Evolutionary conservation across 75 land plant genomes (phyloP).

Genomic region (Cupressus sempervirens): DNA sequence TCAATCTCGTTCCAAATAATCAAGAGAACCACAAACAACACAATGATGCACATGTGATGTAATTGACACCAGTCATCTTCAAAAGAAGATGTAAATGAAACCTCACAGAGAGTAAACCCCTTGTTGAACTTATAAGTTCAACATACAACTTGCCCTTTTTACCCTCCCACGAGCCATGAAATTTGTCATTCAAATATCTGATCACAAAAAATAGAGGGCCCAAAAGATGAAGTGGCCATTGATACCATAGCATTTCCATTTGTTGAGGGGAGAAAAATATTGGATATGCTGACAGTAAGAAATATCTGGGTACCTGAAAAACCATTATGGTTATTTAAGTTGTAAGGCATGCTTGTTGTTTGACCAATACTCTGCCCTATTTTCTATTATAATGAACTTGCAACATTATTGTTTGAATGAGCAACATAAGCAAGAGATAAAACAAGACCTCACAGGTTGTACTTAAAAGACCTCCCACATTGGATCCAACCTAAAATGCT

Average conservation of each 20-base stretch:
- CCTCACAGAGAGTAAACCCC: too few relatives aligned
- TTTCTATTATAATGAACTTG: conserved; percentile 25
- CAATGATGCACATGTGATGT: too few relatives aligned
- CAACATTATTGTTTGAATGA: neutral
- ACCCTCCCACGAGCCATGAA: too few relatives aligned
- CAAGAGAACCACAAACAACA: too few relatives aligned
- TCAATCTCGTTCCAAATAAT: too few relatives aligned
- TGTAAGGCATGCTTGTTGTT: neutral
- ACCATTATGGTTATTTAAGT: neutral
- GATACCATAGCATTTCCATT: conserved; percentile 15
- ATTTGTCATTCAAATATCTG: too few relatives aligned
- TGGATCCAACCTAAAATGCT: conserved; percentile 18
- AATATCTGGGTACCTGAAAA: conserved; percentile 16
- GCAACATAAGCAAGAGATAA: conserved; percentile 14
- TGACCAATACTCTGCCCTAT: neutral
- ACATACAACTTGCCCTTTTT: too few relatives aligned
- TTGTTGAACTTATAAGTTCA: too few relatives aligned
- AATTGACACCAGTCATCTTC: too few relatives aligned
- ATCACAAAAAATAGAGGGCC: too few relatives aligned
- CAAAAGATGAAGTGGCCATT: conserved; percentile 19
- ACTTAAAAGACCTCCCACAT: conserved; percentile 18
- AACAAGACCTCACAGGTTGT: conserved; percentile 14
- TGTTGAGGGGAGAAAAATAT: conserved; percentile 14
- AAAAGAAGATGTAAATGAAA: too few relatives aligned
- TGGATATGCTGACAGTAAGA: conserved; percentile 14